Conservation (phyloP, 2,329 filamentous ascomycete genomes). For the Aureobasidium melanogenum region DNA sequence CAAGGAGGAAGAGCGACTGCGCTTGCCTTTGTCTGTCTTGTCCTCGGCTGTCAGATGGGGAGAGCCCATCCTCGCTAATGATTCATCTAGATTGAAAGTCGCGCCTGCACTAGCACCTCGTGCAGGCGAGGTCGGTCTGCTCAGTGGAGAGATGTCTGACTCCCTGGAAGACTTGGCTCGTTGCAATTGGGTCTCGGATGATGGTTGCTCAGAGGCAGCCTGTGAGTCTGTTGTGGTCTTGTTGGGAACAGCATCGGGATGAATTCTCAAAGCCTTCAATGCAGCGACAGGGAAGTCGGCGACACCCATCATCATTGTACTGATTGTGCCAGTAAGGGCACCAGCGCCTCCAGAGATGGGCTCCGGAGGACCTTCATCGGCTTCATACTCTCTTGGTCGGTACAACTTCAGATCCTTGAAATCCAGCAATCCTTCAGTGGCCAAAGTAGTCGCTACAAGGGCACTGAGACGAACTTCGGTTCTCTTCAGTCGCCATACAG, state of each 20-base stretch:
- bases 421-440: constrained; percentile 52
- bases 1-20: constrained; percentile 10
- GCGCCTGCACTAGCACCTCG: background rate
- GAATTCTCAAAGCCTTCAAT: constrained; percentile 35
- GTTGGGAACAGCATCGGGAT: constrained; percentile 17
- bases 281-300: constrained; percentile 57
- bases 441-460: constrained; percentile 59
- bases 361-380: constrained; percentile 66
- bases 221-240: constrained; percentile 6
- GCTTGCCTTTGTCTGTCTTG: background rate
- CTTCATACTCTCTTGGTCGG: constrained; percentile 56
- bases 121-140: background rate
- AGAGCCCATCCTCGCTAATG: constrained; percentile 14
- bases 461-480: constrained; percentile 59
- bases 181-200: background rate
- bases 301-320: constrained; percentile 68
- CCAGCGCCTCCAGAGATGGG: constrained; percentile 68
- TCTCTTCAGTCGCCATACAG: constrained; percentile 63
- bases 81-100: constrained; percentile 16
- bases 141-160: background rate
- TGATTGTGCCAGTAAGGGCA: constrained; percentile 66
- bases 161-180: background rate
- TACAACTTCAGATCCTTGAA: constrained; percentile 62
- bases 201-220: background rate
- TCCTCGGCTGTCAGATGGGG: constrained; percentile 2